Conservation (phyloP, 306 rosid genomes). For the Sicyos edulis region DNA sequence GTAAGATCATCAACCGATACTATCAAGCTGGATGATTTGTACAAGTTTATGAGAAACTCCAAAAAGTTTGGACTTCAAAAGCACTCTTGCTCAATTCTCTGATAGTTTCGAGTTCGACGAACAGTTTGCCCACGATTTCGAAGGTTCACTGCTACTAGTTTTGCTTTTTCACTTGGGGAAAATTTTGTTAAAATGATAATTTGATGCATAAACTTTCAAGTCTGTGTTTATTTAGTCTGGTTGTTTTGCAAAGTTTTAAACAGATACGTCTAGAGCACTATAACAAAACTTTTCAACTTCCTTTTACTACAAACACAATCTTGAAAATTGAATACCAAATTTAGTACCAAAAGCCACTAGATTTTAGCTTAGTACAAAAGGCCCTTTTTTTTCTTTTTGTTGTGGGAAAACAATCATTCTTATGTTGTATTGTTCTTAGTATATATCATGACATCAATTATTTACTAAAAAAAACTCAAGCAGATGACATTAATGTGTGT, state of each 20-base stretch:
- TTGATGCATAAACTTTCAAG: neutral
- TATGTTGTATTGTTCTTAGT: neutral
- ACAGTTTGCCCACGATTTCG: neutral
- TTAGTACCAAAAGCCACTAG: neutral
- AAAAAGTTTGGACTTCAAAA: neutral
- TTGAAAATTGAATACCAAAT: neutral
- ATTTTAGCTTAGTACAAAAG: neutral
- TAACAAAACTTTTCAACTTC: no score
- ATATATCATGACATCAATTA: neutral
- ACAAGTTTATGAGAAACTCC: slow-evolving; percentile 10
- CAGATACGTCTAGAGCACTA: no score
- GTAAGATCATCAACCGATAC: no score
- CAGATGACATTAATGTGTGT: neutral
- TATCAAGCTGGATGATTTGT: neutral
- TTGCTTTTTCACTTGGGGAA: no score
- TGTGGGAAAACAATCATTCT: neutral
- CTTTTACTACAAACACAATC: neutral
- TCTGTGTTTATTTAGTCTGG: neutral
- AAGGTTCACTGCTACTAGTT: slow-evolving; percentile 1
- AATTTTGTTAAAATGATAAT: neutral
- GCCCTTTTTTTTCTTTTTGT: neutral
- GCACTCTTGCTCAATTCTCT: slow-evolving; percentile 17
- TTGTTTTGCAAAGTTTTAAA: no score
- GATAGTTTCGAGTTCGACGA: neutral
- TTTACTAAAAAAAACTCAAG: neutral